Evolutionary conservation across 2,329 filamentous ascomycete species (phyloP).

Genomic region (Fusarium citri): DNA sequence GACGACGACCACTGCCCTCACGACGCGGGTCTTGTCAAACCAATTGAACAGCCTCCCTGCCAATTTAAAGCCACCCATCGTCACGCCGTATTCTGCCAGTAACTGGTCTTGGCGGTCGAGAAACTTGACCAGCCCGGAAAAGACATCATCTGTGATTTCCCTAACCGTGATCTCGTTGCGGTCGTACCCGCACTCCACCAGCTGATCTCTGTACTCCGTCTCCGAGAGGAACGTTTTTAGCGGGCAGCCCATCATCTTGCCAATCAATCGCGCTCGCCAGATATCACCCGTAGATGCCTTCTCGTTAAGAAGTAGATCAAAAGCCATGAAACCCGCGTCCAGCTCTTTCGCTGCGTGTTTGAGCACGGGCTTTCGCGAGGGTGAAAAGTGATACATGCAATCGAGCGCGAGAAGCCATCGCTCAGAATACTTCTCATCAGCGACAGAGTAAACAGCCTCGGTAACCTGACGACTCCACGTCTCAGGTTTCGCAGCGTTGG

Average conservation of each 20-base stretch:
- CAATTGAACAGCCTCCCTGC: slow-evolving; percentile 54
- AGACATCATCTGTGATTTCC: slow-evolving; percentile 66
- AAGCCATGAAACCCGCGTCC: slow-evolving; percentile 64
- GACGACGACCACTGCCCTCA: slow-evolving; percentile 53
- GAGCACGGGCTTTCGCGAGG: slow-evolving; percentile 62
- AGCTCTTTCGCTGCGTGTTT: slow-evolving; percentile 55
- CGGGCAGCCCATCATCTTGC: slow-evolving; percentile 61
- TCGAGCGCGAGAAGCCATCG: slow-evolving; percentile 67
- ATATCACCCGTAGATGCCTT: slow-evolving; percentile 45
- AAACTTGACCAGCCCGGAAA: slow-evolving; percentile 60
- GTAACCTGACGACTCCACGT: slow-evolving; percentile 52
- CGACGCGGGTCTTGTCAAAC: slow-evolving; percentile 51
- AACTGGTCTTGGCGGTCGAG: slow-evolving; percentile 53
- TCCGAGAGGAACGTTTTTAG: slow-evolving; percentile 61
- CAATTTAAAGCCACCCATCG: slow-evolving; percentile 52
- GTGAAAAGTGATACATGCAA: slow-evolving; percentile 67
- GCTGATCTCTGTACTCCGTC: slow-evolving; percentile 57
- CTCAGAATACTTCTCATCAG: slow-evolving; percentile 45
- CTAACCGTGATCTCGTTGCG: slow-evolving; percentile 54
- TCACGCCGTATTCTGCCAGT: slow-evolving; percentile 52
- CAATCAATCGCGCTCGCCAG: slow-evolving; percentile 56
- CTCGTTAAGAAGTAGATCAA: slow-evolving; percentile 61
- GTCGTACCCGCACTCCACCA: slow-evolving; percentile 62
- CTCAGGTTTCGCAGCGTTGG: slow-evolving; percentile 61
- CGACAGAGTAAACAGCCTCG: slow-evolving; percentile 45